Evolutionary conservation across 768 basidiomycete genomes (phyloP).

Genomic region (Rhodocollybia butyracea): DNA sequence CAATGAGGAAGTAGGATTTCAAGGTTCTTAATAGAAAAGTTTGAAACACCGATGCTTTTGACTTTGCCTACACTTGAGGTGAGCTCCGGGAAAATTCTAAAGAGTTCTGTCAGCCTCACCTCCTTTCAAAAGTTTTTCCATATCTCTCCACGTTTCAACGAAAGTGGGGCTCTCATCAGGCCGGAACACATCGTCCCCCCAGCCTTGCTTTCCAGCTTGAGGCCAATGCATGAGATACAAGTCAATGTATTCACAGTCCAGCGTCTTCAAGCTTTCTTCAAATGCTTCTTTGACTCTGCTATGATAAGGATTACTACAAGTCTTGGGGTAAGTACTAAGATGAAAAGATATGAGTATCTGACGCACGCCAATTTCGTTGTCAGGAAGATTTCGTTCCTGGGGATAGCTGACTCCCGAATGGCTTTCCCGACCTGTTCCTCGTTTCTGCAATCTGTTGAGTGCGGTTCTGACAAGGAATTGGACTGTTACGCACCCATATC

Average conservation of each 20-base stretch:
- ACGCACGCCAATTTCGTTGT: constrained; percentile 47
- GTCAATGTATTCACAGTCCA: constrained; percentile 32
- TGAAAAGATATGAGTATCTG: neutral
- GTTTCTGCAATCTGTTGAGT: constrained; percentile 26
- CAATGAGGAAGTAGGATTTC: neutral
- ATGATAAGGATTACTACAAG: neutral
- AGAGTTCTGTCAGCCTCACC: constrained; percentile 13
- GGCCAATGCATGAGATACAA: constrained; percentile 32
- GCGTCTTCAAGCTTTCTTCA: neutral
- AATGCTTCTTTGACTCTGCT: neutral
- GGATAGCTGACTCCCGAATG: constrained; percentile 42
- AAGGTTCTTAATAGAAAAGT: constrained; percentile 4
- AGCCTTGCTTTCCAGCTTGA: constrained; percentile 11
- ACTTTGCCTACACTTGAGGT: constrained; percentile 6
- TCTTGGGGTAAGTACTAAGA: neutral
- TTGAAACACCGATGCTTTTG: neutral
- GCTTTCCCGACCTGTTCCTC: constrained; percentile 45
- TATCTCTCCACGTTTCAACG: constrained; percentile 26
- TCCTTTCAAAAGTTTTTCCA: constrained; percentile 26
- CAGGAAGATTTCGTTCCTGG: constrained; percentile 42
- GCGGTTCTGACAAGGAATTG: neutral
- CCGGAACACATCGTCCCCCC: constrained; percentile 4
- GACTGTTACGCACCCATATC: neutral
- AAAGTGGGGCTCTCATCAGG: constrained; percentile 25
- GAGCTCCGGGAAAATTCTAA: neutral